These are phyloP conservation scores for Penicillium canariense DNA, from an alignment of 495 filamentous ascomycete genomes.

Conservation along the genomic window DNA sequence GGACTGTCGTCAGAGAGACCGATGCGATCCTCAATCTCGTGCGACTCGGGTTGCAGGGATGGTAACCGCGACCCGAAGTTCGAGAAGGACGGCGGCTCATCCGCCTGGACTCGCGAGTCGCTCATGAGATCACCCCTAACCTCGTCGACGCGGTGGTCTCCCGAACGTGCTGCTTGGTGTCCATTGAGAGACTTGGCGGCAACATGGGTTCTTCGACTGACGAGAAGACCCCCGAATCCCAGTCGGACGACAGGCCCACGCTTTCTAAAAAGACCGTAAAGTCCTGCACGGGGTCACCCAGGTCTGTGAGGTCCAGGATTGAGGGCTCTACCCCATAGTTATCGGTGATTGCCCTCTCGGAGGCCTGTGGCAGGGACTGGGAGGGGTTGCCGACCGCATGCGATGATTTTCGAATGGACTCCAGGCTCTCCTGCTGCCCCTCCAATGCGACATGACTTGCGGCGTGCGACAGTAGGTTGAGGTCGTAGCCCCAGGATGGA, in stretches of 20 bases:
- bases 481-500: slow-evolving; percentile 51
- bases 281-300: slow-evolving; percentile 50
- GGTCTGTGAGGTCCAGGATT: slow-evolving; percentile 44
- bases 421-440: slow-evolving; percentile 45
- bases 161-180: slow-evolving; percentile 36
- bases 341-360: slow-evolving; percentile 44
- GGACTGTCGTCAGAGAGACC: slow-evolving; percentile 45
- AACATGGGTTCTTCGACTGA: slow-evolving; percentile 46
- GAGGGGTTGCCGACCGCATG: slow-evolving; percentile 28
- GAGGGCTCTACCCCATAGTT: slow-evolving; percentile 49
- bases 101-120: slow-evolving; percentile 36
- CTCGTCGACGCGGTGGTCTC: slow-evolving; percentile 28
- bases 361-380: slow-evolving; percentile 32
- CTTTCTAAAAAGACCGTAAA: slow-evolving; percentile 51
- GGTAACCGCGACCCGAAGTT: slow-evolving; percentile 68
- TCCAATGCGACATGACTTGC: slow-evolving; percentile 51
- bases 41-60: slow-evolving; percentile 62
- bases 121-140: slow-evolving; percentile 39
- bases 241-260: slow-evolving; percentile 50
- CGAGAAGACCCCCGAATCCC: slow-evolving; percentile 50
- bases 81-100: slow-evolving; percentile 53
- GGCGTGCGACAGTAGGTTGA: slow-evolving; percentile 50
- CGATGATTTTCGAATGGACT: slow-evolving; percentile 43
- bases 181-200: slow-evolving; percentile 36
- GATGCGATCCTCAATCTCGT: slow-evolving; percentile 54